A percentile compares a stretch with the other conserved stretches of the same genome.
These are phyloP conservation scores for Parmelia sp. DNA, from an alignment of 495 filamentous ascomycete species.

Conservation along the genomic window DNA sequence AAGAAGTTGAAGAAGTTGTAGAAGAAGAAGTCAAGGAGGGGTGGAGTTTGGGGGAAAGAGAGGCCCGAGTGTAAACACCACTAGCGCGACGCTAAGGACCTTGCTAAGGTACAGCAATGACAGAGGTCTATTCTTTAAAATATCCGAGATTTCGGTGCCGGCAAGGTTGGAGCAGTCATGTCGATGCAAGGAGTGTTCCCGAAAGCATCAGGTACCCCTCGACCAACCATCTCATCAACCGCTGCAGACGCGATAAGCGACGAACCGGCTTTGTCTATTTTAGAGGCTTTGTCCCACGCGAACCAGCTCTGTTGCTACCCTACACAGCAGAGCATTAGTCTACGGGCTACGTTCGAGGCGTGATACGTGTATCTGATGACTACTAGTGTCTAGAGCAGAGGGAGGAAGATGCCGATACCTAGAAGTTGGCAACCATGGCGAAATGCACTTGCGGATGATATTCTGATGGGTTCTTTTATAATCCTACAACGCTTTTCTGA, in stretches of 20 bases:
- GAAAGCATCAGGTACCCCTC: neutral
- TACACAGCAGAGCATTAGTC: neutral
- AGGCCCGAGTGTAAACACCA: neutral
- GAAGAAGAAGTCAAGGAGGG: neutral
- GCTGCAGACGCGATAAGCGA: conserved; percentile 3
- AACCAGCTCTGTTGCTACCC: neutral
- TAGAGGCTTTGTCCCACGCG: neutral
- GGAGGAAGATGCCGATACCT: neutral
- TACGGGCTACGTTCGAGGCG: neutral
- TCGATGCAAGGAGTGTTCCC: neutral
- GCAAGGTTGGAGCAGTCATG: neutral
- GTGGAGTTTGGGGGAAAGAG: neutral
- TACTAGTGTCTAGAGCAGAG: neutral
- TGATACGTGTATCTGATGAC: too few relatives aligned
- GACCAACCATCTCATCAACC: neutral
- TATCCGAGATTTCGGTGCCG: neutral
- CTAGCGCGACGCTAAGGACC: neutral
- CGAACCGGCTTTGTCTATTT: neutral
- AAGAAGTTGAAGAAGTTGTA: neutral
- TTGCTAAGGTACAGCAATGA: too few relatives aligned
- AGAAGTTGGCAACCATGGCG: neutral
- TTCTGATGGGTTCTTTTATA: neutral
- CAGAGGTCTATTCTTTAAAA: too few relatives aligned
- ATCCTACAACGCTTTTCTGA: neutral
- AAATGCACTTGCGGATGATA: neutral